Evolutionary conservation across 169 alveolate species (phyloP), one percentile per base, ranked within the genome.

Genomic region (Cryptosporidium sp.): DNA sequence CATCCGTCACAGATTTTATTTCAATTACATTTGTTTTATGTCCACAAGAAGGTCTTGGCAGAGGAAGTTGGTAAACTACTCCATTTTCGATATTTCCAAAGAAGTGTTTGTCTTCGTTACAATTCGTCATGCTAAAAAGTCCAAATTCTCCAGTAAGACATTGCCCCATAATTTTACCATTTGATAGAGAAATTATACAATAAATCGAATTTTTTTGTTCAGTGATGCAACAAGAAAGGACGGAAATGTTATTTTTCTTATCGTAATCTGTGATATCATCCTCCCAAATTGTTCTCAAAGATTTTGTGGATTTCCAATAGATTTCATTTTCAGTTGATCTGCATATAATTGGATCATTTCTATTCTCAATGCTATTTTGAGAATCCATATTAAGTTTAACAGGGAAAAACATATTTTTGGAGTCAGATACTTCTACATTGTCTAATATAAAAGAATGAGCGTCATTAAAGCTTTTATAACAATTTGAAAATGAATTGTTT

Each of bases 81-180:
- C 89, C 89, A 29, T 65, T 80, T 65, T 80, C 89, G n/a, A 80
- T 80, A 48, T 60, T 80, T 42, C 89, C 89, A 29, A 80, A 60
- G 21, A 65, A 80, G 26, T 80, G 89, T 21, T 80, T 80, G 35
- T 80, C 89, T 16, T 62, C 73, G 39, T 65, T 80, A 62, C 89
- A 80, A 45, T 48, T 80, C 51, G 33, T 62, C 35, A 39, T 26
- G 35, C 42, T 65, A 62, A 80, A 44, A 62, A 80, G 75, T 21
- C 89, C 89, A 62, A 80, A 80, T 45, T 80, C 89, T 14, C 89
- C 89, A 14, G 89, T 80, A 5, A 80, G 80, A 39, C 89, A 80
- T 48, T 80, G 89, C 2, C 89, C 75, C 44, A 80, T 48, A 26
- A 80, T 48, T 29, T 65, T 80, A 18, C 89, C 89, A n/a, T 80